phyloP scores from a whole-genome alignment of 176 grass and related monocot species.

The Paspalum notatum region DNA sequence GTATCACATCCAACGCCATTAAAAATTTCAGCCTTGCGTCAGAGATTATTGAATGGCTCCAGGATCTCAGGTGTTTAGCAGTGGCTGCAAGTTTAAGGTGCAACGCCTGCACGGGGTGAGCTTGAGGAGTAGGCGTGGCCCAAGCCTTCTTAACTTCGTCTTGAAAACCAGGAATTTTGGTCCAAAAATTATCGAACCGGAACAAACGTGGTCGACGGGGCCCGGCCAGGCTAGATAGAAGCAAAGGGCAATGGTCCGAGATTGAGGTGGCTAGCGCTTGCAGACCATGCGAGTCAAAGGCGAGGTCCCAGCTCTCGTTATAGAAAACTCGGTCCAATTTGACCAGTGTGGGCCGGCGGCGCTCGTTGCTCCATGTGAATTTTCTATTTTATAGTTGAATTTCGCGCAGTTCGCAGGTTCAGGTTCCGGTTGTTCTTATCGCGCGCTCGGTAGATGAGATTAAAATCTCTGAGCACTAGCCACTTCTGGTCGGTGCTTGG shows the following conservation, averaged over 20 bases:
- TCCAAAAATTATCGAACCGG: background rate
- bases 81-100: background rate
- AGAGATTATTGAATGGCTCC: background rate
- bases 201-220: background rate
- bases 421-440: background rate
- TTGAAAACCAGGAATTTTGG: fast-evolving
- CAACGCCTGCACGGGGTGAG: fast-evolving
- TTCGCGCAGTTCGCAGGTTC: fast-evolving
- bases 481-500: background rate
- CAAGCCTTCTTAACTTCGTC: fast-evolving
- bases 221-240: fast-evolving
- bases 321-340: too few species aligned
- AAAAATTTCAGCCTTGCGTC: background rate
- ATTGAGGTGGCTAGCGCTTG: too few species aligned
- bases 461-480: background rate
- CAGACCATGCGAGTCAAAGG: too few species aligned
- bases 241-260: background rate
- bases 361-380: background rate
- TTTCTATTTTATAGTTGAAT: background rate
- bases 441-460: background rate
- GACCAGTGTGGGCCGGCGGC: background rate
- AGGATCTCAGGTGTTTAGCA: fast-evolving
- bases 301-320: too few species aligned
- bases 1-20: too few species aligned
- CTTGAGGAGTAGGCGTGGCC: fast-evolving